Evolutionary conservation across 2,329 filamentous ascomycete genomes (phyloP).

Genomic region (Colletotrichum lindemuthianum): DNA sequence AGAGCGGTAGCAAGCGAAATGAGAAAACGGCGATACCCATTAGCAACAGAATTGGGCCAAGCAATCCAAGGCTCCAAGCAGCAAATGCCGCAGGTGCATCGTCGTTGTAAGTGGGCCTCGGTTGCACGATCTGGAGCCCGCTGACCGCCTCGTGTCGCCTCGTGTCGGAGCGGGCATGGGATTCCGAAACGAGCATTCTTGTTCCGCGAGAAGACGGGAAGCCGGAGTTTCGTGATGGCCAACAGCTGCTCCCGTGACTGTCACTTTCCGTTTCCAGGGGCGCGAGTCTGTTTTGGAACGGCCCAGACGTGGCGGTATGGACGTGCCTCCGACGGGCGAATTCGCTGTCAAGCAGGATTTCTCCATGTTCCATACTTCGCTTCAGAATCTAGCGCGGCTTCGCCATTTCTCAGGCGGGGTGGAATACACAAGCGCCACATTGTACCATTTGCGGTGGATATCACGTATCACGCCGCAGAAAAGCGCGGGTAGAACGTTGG

Average conservation of each 20-base stretch:
- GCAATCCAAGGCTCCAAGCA: no score
- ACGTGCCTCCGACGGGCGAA: slow-evolving; percentile 8
- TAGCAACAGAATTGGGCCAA: neutral
- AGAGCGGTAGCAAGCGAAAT: slow-evolving; percentile 7
- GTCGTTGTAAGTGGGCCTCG: neutral
- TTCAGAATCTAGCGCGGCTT: neutral
- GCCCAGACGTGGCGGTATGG: slow-evolving; percentile 6
- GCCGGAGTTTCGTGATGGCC: no score
- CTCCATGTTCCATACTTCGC: slow-evolving; percentile 11
- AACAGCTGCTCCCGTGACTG: slow-evolving; percentile 10
- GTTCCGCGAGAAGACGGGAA: slow-evolving; percentile 2
- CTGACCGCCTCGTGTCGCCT: slow-evolving; percentile 19
- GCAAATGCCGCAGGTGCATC: slow-evolving; percentile 12
- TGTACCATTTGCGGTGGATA: slow-evolving; percentile 23
- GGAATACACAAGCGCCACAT: neutral
- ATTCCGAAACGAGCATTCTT: slow-evolving; percentile 26
- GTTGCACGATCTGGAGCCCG: slow-evolving; percentile 7
- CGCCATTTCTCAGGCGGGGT: neutral
- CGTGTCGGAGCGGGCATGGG: slow-evolving; percentile 6
- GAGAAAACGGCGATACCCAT: neutral
- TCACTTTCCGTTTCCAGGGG: no score
- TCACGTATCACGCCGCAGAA: slow-evolving; percentile 18
- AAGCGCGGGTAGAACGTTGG: neutral
- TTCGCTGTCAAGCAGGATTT: slow-evolving; percentile 15
- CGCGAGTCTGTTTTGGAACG: slow-evolving; percentile 20